phyloP scores from a whole-genome alignment of 306 rosid genomes.

The Glycyrrhiza uralensis region DNA sequence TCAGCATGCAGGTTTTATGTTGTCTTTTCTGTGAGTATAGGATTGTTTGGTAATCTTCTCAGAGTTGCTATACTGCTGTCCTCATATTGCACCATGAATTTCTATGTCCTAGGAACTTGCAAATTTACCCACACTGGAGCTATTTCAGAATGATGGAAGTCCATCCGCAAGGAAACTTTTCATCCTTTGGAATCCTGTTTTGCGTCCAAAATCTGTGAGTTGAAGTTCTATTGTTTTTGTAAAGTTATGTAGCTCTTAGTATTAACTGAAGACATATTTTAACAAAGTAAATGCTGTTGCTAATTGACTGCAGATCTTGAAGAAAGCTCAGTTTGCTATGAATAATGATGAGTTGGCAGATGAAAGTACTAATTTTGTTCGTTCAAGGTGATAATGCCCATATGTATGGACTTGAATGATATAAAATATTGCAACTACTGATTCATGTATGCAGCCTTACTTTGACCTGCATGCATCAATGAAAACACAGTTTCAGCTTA shows the following conservation, averaged over 20 bases:
- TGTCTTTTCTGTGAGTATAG: constrained; percentile 10
- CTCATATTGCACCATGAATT: constrained; percentile 8
- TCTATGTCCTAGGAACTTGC: constrained; percentile 73
- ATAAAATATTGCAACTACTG: neutral
- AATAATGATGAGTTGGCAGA: constrained; percentile 30
- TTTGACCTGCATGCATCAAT: neutral
- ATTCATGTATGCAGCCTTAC: constrained; percentile 3
- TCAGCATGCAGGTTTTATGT: neutral
- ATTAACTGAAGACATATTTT: constrained; percentile 6
- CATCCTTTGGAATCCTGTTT: constrained; percentile 81
- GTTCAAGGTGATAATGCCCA: constrained; percentile 54
- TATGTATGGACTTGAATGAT: neutral
- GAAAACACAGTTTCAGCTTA: neutral
- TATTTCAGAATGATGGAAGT: constrained; percentile 93
- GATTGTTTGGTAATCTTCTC: neutral
- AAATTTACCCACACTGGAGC: constrained; percentile 64
- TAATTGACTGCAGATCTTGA: constrained; percentile 41
- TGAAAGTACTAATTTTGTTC: constrained; percentile 41
- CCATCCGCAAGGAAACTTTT: constrained; percentile 83
- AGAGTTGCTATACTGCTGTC: neutral
- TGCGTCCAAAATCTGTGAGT: constrained; percentile 43
- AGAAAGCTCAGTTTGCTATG: constrained; percentile 20
- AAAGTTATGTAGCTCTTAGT: neutral
- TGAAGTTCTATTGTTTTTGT: constrained; percentile 19
- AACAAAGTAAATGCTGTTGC: constrained; percentile 13